phyloP scores from a whole-genome alignment of 2,329 filamentous ascomycete genomes.

The Juglanconis sp. region DNA sequence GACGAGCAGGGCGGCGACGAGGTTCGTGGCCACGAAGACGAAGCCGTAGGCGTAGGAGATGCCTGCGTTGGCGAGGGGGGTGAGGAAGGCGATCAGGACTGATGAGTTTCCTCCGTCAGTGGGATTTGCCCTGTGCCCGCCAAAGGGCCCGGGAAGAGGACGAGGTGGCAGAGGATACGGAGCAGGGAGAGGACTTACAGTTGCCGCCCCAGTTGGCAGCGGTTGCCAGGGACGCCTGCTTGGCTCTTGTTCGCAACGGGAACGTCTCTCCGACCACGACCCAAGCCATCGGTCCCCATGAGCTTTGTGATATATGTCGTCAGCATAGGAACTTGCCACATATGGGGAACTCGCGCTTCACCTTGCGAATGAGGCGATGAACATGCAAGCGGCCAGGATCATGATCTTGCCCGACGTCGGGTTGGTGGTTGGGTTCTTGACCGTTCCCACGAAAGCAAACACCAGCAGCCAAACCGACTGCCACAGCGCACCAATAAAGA shows the following conservation, averaged over 20 bases:
- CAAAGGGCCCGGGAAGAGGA: not conserved
- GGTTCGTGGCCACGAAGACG: constrained; percentile 67
- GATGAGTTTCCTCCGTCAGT: not conserved
- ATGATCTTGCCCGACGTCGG: constrained; percentile 56
- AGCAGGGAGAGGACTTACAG: constrained; percentile 54
- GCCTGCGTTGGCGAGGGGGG: constrained; percentile 60
- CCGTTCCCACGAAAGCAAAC: constrained; percentile 57
- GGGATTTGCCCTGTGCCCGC: not conserved
- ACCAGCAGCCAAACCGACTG: constrained; percentile 63
- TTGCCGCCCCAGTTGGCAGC: constrained; percentile 64
- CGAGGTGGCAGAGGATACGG: constrained; percentile 22
- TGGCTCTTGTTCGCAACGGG: constrained; percentile 51
- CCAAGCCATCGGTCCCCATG: constrained; percentile 70
- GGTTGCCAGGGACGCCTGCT: constrained; percentile 55
- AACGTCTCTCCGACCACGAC: constrained; percentile 66
- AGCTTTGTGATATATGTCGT: constrained; percentile 27
- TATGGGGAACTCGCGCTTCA: not conserved
- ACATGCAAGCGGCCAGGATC: constrained; percentile 71
- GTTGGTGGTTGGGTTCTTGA: constrained; percentile 35
- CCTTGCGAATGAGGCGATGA: constrained; percentile 67
- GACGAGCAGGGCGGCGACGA: constrained; percentile 60
- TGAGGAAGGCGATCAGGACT: not conserved
- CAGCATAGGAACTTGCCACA: not conserved
- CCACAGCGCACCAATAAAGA: constrained; percentile 65
- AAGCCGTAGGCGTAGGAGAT: constrained; percentile 71